Base-by-base conservation (phyloP, 2,329 filamentous ascomycete genomes). In the Apiospora rasikravindrae region DNA sequence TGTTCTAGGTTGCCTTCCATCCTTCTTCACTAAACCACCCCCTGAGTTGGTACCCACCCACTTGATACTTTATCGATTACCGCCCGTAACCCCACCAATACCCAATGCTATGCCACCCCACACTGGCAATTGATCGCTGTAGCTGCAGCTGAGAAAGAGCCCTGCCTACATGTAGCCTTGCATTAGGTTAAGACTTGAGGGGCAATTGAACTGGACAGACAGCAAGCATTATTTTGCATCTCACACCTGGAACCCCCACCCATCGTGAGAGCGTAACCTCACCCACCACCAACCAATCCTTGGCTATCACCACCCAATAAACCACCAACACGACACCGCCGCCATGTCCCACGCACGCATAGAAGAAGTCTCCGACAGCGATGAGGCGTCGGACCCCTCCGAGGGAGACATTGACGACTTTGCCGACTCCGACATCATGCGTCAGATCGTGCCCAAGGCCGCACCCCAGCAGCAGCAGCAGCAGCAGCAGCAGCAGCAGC, bases 361-460 rank as follows among this genome's bases (percentile, higher is more conserved):
- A 82, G 96, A 99, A 88, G 96, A 98, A 84, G 92, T 98, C 74
- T 94, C 92, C 73, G 93, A 94, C 83, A 87, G 88, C 76, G 91
- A 90, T 73, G 57, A 64, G 2, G 84, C 87, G 76, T 94, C 93
- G 19, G 96, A 98, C 84, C 94, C 96, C 70, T 93, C 94, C 75
- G 95, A 98, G 84, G 92, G 92, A 82, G 93, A 96, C 84, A 93
- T 95, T 78, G 88, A 89, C 80, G 89, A 90, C 82, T 90, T 91
- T 76, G 81, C 81, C 80, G 88, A 90, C 73, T 78, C 83, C 66
- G 88, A 90, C 81, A 90, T 90, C 78, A 81, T 90, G 73, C 87
- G 86, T 72, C 83, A 82, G 73, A 79, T 84, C 72, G 77, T 79
- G 24, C 78, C 81, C 51, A 80, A 80, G 67, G 75, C 81, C 70